A percentile compares a stretch with the other conserved stretches of the same genome.
phyloP scores from a whole-genome alignment of 2,329 filamentous ascomycete genomes.

The Meredithiella fracta region DNA sequence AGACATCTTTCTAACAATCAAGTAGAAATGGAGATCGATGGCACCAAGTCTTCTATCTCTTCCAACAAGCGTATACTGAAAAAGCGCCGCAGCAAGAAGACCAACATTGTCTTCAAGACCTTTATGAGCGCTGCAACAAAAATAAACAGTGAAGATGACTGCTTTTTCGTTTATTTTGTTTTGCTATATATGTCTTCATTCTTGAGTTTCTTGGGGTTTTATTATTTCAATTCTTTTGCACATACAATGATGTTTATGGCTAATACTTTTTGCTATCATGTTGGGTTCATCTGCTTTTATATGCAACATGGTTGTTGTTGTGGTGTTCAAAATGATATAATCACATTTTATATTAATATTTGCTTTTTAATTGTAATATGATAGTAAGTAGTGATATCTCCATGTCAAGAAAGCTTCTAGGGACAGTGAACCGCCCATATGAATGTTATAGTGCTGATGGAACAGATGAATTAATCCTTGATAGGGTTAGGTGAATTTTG shows the following conservation, averaged over 20 bases:
- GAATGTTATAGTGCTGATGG: no score
- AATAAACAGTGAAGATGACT: background rate
- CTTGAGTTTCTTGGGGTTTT: background rate
- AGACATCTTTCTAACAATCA: background rate
- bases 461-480: no score
- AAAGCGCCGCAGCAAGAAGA: constrained; percentile 40
- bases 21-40: constrained; percentile 42
- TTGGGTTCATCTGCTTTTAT: constrained; percentile 1
- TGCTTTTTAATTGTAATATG: no score
- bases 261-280: constrained; percentile 3
- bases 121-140: constrained; percentile 26
- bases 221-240: constrained; percentile 3
- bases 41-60: constrained; percentile 22
- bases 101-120: constrained; percentile 43
- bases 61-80: constrained; percentile 35
- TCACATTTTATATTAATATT: background rate
- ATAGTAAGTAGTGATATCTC: no score
- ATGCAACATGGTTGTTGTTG: background rate
- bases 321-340: constrained; percentile 4
- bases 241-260: constrained; percentile 8
- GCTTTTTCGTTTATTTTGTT: background rate
- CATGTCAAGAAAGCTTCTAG: no score
- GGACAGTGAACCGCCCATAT: no score
- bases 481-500: no score
- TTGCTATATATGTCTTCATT: background rate